These are phyloP conservation scores for Epichloe typhina DNA, from an alignment of 2,329 filamentous ascomycete species.

Conservation along the genomic window DNA sequence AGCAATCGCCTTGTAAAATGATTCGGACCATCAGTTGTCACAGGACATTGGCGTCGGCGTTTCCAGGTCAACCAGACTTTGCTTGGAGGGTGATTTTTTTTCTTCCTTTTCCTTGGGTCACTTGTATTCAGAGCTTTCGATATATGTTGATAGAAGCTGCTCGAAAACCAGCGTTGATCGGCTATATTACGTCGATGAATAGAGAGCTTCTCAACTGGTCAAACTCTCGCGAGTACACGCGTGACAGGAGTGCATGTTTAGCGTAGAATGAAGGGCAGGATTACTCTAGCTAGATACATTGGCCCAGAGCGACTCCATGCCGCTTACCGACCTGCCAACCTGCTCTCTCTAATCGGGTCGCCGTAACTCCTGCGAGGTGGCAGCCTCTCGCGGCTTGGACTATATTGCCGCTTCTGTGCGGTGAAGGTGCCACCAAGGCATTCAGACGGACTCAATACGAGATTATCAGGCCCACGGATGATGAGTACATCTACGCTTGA, in stretches of 20 bases:
- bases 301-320: too few relatives aligned
- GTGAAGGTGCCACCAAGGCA: constrained; percentile 16
- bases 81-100: not conserved
- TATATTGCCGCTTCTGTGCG: constrained; percentile 18
- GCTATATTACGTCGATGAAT: not conserved
- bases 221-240: too few relatives aligned
- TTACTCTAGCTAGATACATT: too few relatives aligned
- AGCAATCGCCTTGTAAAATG: constrained; percentile 56
- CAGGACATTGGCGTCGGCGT: constrained; percentile 6
- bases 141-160: not conserved
- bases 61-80: not conserved
- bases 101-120: not conserved
- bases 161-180: not conserved
- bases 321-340: not conserved
- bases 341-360: not conserved
- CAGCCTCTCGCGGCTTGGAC: not conserved
- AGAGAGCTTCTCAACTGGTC: not conserved
- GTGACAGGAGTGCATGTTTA: too few relatives aligned
- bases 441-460: constrained; percentile 11
- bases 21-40: not conserved
- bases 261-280: too few relatives aligned
- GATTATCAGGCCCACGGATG: not conserved
- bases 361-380: constrained; percentile 3
- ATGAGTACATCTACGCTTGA: not conserved
- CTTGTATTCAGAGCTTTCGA: not conserved